Evolutionary conservation across 164 flowering plant genomes (phyloP).

Genomic region (Dillenia suffruticosa): DNA sequence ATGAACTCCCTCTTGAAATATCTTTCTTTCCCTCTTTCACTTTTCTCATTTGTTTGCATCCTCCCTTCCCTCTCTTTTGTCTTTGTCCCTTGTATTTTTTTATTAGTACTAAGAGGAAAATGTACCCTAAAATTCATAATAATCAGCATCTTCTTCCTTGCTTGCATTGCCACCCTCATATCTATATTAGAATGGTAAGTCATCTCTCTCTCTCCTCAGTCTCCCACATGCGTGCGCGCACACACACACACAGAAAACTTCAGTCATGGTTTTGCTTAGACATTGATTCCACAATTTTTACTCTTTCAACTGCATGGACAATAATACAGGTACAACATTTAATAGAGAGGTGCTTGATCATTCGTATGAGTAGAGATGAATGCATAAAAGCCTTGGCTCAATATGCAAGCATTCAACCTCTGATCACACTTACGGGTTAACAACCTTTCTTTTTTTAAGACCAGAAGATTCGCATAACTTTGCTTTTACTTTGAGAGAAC

Average conservation of each 20-base stretch:
- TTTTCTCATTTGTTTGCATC: slow-evolving; percentile 19
- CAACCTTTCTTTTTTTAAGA: neutral
- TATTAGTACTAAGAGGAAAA: slow-evolving; percentile 4
- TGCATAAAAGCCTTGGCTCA: slow-evolving; percentile 57
- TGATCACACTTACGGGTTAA: slow-evolving; percentile 66
- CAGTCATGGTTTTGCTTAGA: too few relatives aligned
- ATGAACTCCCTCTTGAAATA: slow-evolving; percentile 14
- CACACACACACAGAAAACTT: too few relatives aligned
- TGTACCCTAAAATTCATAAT: slow-evolving; percentile 11
- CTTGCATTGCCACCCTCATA: slow-evolving; percentile 71
- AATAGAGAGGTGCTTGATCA: slow-evolving; percentile 81
- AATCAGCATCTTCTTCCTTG: slow-evolving; percentile 39
- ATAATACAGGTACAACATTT: slow-evolving; percentile 68
- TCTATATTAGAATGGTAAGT: slow-evolving; percentile 64
- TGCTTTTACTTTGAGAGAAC: too few relatives aligned
- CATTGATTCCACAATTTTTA: neutral
- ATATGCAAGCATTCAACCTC: slow-evolving; percentile 61
- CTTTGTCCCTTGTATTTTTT: neutral
- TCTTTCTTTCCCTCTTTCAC: slow-evolving; percentile 11
- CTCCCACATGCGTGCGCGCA: neutral
- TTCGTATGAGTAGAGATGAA: slow-evolving; percentile 60
- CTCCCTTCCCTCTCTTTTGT: slow-evolving; percentile 1
- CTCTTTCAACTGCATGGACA: slow-evolving; percentile 8
- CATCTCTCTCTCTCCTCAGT: neutral
- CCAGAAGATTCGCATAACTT: neutral